Percentiles rank a stretch among this genome's conserved stretches.
phyloP scores from a whole-genome alignment of 257 asterid species.

The Solanum virginianum region DNA sequence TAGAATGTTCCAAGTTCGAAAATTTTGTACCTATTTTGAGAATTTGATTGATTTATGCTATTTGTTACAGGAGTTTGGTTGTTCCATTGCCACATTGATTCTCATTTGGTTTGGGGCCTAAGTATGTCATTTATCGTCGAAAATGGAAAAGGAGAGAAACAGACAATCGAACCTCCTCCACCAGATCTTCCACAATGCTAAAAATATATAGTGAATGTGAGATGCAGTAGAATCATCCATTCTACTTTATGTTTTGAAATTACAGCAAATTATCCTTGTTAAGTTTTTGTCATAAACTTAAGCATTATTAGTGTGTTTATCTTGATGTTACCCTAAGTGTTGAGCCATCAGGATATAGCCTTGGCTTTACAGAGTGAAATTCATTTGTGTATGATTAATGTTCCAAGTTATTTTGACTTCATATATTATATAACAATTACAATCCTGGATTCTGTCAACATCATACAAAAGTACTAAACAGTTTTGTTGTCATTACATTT shows the following conservation, averaged over 20 bases:
- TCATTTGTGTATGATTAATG: neutral
- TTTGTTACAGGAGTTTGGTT: constrained; percentile 48
- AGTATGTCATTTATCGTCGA: constrained; percentile 44
- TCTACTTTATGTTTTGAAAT: neutral
- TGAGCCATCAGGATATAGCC: neutral
- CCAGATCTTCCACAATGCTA: constrained; percentile 47
- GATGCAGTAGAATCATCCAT: neutral
- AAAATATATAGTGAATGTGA: neutral
- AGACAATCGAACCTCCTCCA: constrained; percentile 46
- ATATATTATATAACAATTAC: neutral
- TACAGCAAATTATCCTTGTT: neutral
- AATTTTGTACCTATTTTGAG: neutral
- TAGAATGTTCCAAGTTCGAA: too few species aligned
- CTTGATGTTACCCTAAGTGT: neutral
- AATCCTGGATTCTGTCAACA: neutral
- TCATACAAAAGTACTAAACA: neutral
- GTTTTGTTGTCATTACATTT: neutral
- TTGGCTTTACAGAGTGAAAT: neutral
- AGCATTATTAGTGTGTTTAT: neutral
- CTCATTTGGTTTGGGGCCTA: constrained; percentile 57
- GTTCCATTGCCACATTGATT: constrained; percentile 63
- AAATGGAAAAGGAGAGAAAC: constrained; percentile 37
- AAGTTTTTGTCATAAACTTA: neutral
- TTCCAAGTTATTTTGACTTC: neutral
- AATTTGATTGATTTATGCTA: neutral